Conservation (phyloP, 768 basidiomycete species). For the Tylopilus sp. region DNA sequence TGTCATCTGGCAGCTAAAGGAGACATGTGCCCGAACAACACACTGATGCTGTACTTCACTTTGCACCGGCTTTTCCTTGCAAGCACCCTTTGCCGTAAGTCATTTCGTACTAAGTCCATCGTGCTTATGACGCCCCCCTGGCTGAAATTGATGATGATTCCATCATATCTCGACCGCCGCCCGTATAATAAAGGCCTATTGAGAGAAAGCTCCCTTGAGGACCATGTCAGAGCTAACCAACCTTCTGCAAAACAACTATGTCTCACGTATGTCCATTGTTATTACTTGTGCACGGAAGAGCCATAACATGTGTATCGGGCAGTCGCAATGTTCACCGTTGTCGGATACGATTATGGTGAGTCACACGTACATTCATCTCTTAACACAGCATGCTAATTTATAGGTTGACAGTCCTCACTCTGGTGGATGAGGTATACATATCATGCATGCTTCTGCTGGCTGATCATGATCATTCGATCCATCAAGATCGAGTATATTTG, state of each 20-base stretch:
- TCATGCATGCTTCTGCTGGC: neutral
- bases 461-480: no score
- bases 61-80: no score
- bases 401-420: neutral
- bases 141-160: no score
- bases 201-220: no score
- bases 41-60: no score
- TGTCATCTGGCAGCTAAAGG: no score
- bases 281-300: neutral
- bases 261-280: neutral
- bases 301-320: neutral
- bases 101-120: no score
- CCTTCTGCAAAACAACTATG: neutral
- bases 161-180: no score
- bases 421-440: neutral
- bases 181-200: no score
- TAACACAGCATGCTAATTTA: neutral
- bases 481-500: neutral
- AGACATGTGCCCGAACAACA: no score
- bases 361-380: neutral
- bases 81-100: no score
- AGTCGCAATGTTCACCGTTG: neutral
- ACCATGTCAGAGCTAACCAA: neutral
- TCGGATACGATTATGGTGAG: neutral
- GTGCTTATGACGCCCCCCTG: no score